Conservation (phyloP, 2,329 filamentous ascomycete species). For the Colletotrichum melonis region DNA sequence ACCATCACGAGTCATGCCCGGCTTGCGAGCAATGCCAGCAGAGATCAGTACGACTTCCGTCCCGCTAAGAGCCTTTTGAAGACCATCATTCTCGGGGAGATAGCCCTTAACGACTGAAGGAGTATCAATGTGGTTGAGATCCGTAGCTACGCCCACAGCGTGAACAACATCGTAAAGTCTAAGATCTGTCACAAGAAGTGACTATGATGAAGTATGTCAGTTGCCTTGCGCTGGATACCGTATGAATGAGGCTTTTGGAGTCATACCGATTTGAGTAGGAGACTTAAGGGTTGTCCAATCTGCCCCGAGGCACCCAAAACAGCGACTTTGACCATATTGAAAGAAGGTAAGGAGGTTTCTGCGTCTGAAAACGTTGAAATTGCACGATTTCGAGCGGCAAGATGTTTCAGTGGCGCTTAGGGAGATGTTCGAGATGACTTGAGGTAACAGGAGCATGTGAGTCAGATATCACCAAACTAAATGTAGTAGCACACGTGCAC, state of each 20-base stretch:
- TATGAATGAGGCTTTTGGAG: neutral
- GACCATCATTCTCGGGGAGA: constrained; percentile 70
- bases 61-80: constrained; percentile 72
- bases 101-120: constrained; percentile 80
- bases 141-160: constrained; percentile 74
- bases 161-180: constrained; percentile 36
- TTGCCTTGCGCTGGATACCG: neutral
- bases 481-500: no score
- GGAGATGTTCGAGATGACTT: neutral
- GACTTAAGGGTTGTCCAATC: constrained; percentile 20
- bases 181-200: constrained; percentile 2
- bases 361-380: no score
- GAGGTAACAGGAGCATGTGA: no score
- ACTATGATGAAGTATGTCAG: neutral
- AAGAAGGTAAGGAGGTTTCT: no score
- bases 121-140: constrained; percentile 84
- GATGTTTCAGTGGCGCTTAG: no score
- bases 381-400: no score
- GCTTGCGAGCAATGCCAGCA: constrained; percentile 81
- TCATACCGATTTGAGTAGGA: constrained; percentile 18
- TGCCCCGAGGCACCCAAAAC: constrained; percentile 23
- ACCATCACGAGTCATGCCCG: constrained; percentile 81
- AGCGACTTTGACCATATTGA: constrained; percentile 11
- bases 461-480: no score
- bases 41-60: constrained; percentile 82